A percentile compares a stretch with the other conserved stretches of the same genome.
These are phyloP conservation scores for Corrigiola litoralis DNA, from an alignment of 179 eudicot genomes.

Conservation along the genomic window DNA sequence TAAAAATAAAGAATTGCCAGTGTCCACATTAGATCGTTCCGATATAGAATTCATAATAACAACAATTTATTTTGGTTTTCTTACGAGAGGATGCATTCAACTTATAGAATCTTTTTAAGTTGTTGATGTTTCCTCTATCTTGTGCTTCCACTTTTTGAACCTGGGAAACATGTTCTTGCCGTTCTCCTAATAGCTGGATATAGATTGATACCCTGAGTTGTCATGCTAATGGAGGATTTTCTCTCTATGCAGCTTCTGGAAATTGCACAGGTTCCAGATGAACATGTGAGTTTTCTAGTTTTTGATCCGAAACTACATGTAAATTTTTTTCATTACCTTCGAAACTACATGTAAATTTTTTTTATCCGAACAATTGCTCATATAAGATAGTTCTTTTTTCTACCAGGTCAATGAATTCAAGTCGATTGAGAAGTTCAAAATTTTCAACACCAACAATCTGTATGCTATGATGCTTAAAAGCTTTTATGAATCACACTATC, in stretches of 20 bases:
- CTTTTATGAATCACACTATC: not conserved
- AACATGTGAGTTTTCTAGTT: slow-evolving; percentile 71
- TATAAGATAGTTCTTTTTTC: slow-evolving; percentile 7
- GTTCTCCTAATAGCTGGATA: no score
- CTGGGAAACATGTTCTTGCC: not conserved
- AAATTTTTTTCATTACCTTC: not conserved
- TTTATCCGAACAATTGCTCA: slow-evolving; percentile 10
- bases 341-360: not conserved
- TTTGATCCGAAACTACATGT: not conserved
- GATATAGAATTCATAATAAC: no score
- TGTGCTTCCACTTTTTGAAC: not conserved
- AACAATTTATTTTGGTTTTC: no score
- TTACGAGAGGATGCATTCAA: no score
- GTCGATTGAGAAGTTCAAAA: slow-evolving; percentile 98
- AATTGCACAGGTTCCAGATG: slow-evolving; percentile 98
- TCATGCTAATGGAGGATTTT: no score
- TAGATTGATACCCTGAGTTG: no score
- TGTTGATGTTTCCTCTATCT: not conserved
- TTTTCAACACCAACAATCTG: slow-evolving; percentile 99
- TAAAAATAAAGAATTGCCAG: no score
- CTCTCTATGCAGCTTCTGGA: slow-evolving; percentile 99
- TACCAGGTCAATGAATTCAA: slow-evolving; percentile 90
- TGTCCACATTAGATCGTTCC: no score
- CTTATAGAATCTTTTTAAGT: no score
- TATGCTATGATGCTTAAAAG: slow-evolving; percentile 29